These are phyloP conservation scores for Candida cerambycidarum DNA, from an alignment of 805 yeast species.

Conservation along the genomic window DNA sequence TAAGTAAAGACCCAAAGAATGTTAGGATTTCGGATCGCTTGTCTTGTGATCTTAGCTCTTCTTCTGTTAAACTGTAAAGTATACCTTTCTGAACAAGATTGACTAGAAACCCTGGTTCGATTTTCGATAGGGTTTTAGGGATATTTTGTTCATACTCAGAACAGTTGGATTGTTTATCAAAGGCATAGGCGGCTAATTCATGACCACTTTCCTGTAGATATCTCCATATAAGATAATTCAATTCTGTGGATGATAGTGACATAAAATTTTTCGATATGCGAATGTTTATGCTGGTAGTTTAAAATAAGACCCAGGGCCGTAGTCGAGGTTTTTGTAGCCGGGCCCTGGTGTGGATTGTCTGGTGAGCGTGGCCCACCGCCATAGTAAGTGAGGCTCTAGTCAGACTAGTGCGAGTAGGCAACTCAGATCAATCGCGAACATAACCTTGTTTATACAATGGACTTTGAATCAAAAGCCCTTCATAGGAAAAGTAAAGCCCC, in stretches of 20 bases:
- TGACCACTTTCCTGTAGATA: conserved; percentile 84
- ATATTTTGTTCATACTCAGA: conserved; percentile 50
- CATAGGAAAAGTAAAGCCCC: conserved; percentile 45
- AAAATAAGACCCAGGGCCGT: too few relatives aligned
- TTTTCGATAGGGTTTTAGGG: conserved; percentile 41
- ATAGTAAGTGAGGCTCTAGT: too few relatives aligned
- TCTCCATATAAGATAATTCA: conserved; percentile 90
- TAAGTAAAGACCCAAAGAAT: conserved; percentile 53
- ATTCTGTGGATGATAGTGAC: conserved; percentile 81
- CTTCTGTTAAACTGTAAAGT: conserved; percentile 70
- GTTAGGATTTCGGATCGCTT: conserved; percentile 32
- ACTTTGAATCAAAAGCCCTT: conserved; percentile 26
- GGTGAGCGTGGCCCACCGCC: too few relatives aligned
- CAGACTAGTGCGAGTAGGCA: too few relatives aligned
- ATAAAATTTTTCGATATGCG: conserved; percentile 31
- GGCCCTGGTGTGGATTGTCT: too few relatives aligned
- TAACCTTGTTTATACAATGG: too few relatives aligned
- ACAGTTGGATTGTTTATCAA: conserved; percentile 71
- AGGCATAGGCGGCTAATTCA: conserved; percentile 75
- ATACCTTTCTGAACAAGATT: conserved; percentile 84
- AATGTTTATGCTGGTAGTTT: too few relatives aligned
- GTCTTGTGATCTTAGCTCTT: conserved; percentile 36
- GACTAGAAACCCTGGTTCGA: conserved; percentile 82
- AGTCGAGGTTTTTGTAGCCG: too few relatives aligned
- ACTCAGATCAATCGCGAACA: too few relatives aligned